Percentiles rank a stretch among this genome's conserved stretches.
Conservation (phyloP, 768 basidiomycete genomes). For the Leucocoprinus birnbaumii region DNA sequence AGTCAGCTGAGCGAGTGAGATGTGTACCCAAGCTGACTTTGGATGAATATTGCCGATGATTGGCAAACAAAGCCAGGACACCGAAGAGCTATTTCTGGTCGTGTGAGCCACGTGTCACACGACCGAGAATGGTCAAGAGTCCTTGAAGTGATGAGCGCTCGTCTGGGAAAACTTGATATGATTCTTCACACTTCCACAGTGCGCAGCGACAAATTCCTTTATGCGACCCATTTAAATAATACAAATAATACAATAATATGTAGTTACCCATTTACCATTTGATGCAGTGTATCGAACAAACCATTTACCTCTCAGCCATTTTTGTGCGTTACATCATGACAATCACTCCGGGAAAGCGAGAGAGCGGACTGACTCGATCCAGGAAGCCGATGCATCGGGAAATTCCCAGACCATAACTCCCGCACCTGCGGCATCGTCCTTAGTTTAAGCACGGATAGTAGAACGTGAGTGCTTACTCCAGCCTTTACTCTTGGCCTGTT, state of each 20-base stretch:
- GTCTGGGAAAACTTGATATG: background rate
- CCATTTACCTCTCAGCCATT: no score
- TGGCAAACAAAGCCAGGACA: no score
- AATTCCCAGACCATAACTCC: conserved; percentile 36
- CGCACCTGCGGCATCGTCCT: conserved; percentile 22
- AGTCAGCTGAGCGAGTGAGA: background rate
- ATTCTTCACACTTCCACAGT: no score
- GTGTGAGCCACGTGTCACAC: conserved; percentile 1
- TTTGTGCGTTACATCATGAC: no score
- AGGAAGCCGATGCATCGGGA: conserved; percentile 26
- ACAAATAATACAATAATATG: no score
- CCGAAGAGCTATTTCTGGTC: conserved; percentile 3
- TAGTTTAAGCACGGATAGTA: background rate
- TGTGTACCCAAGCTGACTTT: no score
- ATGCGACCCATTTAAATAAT: no score
- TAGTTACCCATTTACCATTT: no score
- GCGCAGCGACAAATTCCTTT: no score
- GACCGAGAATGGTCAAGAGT: background rate
- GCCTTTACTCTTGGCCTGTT: conserved; percentile 55
- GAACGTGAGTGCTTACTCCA: conserved; percentile 53
- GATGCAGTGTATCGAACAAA: no score
- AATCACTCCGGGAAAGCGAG: no score
- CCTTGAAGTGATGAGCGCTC: background rate
- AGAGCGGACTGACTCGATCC: conserved; percentile 30
- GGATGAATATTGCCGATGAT: background rate